A percentile compares a stretch with the other conserved stretches of the same genome.
Evolutionary conservation across 345 rosid species (phyloP).

Genomic region (Murraya paniculata): DNA sequence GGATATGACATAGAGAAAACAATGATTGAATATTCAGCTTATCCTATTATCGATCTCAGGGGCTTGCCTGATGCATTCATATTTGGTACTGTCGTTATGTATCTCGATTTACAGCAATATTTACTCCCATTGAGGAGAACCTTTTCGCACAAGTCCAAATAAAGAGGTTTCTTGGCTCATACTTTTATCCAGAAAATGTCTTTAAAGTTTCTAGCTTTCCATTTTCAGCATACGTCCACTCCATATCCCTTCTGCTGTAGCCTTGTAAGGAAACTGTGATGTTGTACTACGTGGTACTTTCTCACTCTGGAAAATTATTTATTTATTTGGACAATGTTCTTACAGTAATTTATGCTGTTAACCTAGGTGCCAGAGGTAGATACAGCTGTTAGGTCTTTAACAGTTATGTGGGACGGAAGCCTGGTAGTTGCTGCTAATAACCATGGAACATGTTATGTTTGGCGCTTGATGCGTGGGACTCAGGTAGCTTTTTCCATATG

Average conservation of each 20-base stretch:
- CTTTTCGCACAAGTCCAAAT: not conserved
- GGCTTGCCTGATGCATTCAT: not conserved
- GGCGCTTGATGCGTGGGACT: slow-evolving; percentile 79
- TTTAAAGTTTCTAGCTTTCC: not conserved
- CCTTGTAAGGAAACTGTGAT: not conserved
- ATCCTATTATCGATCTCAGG: not conserved
- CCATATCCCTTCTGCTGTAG: not conserved
- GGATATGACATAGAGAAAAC: not conserved
- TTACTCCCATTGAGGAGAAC: not conserved
- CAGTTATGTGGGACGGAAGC: slow-evolving; percentile 98
- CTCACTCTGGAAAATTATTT: not conserved
- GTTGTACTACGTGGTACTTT: not conserved
- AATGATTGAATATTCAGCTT: not conserved
- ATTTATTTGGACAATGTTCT: not conserved
- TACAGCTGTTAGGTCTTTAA: slow-evolving; percentile 84
- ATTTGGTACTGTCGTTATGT: not conserved
- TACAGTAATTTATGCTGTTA: not conserved
- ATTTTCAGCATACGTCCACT: not conserved
- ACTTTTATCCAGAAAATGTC: not conserved
- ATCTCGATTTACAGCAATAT: slow-evolving; percentile 3
- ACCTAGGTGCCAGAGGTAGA: slow-evolving; percentile 85
- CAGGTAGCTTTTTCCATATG: slow-evolving; percentile 43
- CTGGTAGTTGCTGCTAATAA: slow-evolving; percentile 95
- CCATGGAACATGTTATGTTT: slow-evolving; percentile 89
- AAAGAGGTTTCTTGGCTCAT: not conserved